Conservation (phyloP, 257 asterid species). For the Agastache rugosa region DNA sequence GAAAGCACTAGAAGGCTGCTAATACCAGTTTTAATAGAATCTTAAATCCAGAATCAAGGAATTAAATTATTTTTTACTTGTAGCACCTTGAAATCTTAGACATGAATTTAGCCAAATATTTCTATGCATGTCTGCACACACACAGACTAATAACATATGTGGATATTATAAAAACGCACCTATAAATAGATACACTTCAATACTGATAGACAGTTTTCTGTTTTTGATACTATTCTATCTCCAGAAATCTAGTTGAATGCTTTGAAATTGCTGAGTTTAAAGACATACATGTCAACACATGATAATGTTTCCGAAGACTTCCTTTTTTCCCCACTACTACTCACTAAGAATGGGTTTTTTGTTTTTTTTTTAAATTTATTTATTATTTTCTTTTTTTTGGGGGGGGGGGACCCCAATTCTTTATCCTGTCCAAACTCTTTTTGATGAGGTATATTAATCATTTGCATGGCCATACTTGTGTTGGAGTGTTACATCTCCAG, state of each 20-base stretch:
- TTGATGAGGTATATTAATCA: conserved; percentile 6
- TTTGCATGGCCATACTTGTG: not conserved
- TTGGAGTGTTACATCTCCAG: not conserved
- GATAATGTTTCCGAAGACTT: not conserved
- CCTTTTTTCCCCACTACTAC: not conserved
- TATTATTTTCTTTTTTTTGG: too few relatives aligned
- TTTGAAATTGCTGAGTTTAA: conserved; percentile 6
- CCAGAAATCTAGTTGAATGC: not conserved
- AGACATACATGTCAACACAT: not conserved
- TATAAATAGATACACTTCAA: not conserved
- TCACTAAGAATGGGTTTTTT: too few relatives aligned
- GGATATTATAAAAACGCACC: not conserved
- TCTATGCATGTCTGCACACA: not conserved
- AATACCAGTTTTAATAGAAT: not conserved
- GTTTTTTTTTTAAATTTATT: too few relatives aligned
- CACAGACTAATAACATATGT: not conserved
- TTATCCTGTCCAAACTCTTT: conserved; percentile 1
- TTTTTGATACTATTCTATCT: not conserved
- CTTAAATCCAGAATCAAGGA: conserved; percentile 6
- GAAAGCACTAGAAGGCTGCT: conserved; percentile 11
- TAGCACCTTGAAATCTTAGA: conserved; percentile 12
- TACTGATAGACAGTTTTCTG: not conserved
- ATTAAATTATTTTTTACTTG: not conserved
- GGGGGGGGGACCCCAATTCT: not conserved
- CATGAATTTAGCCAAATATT: conserved; percentile 15